These are phyloP conservation scores for Neopestalotiopsis clavispora DNA, from an alignment of 2,329 filamentous ascomycete genomes.

Conservation along the genomic window DNA sequence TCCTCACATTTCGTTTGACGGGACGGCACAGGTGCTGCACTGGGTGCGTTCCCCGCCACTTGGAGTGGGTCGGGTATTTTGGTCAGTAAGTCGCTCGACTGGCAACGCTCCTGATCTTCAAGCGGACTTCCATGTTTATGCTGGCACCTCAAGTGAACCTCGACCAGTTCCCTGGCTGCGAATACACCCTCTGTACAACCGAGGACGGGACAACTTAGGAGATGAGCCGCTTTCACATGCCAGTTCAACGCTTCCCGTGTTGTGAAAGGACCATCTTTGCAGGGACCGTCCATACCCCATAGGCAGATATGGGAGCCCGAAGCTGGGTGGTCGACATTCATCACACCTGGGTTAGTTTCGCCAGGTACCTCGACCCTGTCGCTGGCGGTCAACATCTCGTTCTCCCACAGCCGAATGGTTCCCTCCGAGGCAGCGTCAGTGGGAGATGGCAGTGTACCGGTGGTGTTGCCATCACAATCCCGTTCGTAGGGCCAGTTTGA, in stretches of 20 bases:
- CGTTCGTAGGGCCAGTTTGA: conserved; percentile 26
- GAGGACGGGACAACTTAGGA: conserved; percentile 45
- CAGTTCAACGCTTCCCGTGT: conserved; percentile 44
- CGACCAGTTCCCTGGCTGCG: conserved; percentile 38
- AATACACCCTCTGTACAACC: conserved; percentile 45
- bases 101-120: conserved; percentile 14
- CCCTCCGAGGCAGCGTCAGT: conserved; percentile 3
- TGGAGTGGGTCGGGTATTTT: background rate
- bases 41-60: background rate
- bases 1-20: conserved; percentile 25
- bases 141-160: conserved; percentile 42
- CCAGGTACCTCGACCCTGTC: conserved; percentile 29
- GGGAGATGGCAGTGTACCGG: conserved; percentile 15
- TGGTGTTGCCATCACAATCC: conserved; percentile 27
- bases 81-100: conserved; percentile 25
- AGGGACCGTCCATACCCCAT: conserved; percentile 40
- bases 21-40: background rate
- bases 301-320: conserved; percentile 41
- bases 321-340: conserved; percentile 29
- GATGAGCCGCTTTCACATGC: conserved; percentile 49
- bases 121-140: conserved; percentile 33
- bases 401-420: conserved; percentile 23
- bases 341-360: conserved; percentile 27
- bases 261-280: conserved; percentile 40
- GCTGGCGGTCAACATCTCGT: conserved; percentile 34